A percentile compares a stretch with the other conserved stretches of the same genome.
phyloP scores from a whole-genome alignment of 345 rosid genomes.

The Salix koriyanagi region DNA sequence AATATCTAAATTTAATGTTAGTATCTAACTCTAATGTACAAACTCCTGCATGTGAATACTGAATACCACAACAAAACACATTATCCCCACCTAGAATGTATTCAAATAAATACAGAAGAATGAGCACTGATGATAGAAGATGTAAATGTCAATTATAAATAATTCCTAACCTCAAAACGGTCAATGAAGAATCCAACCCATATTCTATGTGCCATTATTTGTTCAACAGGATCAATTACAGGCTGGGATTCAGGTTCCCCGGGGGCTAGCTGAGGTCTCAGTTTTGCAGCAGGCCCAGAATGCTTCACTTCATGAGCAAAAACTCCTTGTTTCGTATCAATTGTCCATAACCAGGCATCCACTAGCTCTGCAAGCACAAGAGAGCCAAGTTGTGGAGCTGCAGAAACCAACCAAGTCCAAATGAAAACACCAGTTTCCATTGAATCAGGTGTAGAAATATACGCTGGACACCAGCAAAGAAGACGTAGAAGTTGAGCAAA shows the following conservation, averaged over 20 bases:
- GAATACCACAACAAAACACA: neutral
- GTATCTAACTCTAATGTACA: neutral
- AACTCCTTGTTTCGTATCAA: conserved; percentile 92
- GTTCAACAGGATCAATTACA: conserved; percentile 77
- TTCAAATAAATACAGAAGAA: neutral
- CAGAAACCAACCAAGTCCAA: conserved; percentile 99
- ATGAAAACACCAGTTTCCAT: conserved; percentile 97
- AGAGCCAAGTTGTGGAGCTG: conserved; percentile 91
- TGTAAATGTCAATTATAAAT: neutral
- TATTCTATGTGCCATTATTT: conserved; percentile 89
- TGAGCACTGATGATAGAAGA: neutral
- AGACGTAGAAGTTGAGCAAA: conserved; percentile 91
- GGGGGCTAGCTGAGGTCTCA: conserved; percentile 91
- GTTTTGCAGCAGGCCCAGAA: conserved; percentile 88
- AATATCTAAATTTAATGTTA: neutral
- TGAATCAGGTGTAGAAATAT: conserved; percentile 84
- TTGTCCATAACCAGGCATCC: conserved; percentile 99
- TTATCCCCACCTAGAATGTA: neutral
- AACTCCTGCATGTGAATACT: neutral
- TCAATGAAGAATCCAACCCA: conserved; percentile 97
- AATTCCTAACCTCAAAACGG: conserved; percentile 82
- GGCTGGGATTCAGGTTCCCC: conserved; percentile 84
- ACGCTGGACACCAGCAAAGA: conserved; percentile 99
- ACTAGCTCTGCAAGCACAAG: conserved; percentile 97
- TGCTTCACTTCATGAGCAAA: conserved; percentile 83